Conservation (phyloP, 805 yeast genomes). For the Schwanniomyces pseudopolymorphus region DNA sequence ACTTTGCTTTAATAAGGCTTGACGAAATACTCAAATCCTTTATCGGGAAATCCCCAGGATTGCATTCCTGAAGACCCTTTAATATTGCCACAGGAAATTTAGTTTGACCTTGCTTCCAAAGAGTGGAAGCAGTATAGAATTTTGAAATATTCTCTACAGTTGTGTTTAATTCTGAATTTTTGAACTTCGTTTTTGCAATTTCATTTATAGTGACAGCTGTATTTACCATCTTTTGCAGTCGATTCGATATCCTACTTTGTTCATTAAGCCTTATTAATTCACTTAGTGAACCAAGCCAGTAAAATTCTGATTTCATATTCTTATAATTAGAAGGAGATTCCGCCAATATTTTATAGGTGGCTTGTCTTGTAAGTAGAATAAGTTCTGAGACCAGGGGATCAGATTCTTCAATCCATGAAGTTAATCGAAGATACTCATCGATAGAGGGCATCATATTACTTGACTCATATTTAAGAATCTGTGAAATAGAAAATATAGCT, state of each 20-base stretch:
- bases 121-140: conserved; percentile 55
- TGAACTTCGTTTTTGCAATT: conserved; percentile 23
- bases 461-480: conserved; percentile 12
- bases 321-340: background rate
- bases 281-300: conserved; percentile 23
- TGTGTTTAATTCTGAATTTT: conserved; percentile 7
- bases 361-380: conserved; percentile 42
- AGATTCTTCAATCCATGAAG: conserved; percentile 38
- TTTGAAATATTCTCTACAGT: conserved; percentile 23
- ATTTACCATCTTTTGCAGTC: conserved; percentile 51
- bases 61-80: conserved; percentile 19
- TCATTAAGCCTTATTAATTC: conserved; percentile 46
- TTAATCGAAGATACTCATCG: conserved; percentile 12
- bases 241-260: conserved; percentile 33
- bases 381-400: conserved; percentile 41
- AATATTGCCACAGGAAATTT: conserved; percentile 57
- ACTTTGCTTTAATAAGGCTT: conserved; percentile 34
- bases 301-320: conserved; percentile 2
- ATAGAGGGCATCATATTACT: conserved; percentile 1
- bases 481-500: conserved; percentile 19
- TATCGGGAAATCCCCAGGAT: conserved; percentile 13
- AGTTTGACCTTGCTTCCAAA: conserved; percentile 65
- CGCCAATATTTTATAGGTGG: conserved; percentile 32
- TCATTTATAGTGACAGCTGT: conserved; percentile 46
- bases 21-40: conserved; percentile 17